Evolutionary conservation across 1,139 yeast species (phyloP).

Genomic region (Kodamaea arcana): DNA sequence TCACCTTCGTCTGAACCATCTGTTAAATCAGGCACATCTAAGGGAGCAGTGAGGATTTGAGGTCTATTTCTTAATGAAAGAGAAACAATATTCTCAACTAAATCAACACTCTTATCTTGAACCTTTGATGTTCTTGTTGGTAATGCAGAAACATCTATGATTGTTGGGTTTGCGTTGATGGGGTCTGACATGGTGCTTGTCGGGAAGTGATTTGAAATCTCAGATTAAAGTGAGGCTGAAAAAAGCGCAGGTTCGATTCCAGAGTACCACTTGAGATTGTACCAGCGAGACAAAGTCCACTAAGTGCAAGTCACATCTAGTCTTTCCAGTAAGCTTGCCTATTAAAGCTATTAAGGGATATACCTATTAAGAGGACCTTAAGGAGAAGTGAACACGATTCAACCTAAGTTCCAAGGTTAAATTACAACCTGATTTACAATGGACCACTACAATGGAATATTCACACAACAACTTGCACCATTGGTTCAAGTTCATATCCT

Average conservation of each 20-base stretch:
- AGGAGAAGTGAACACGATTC: no score
- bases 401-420: no score
- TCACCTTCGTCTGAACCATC: slow-evolving; percentile 17
- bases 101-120: slow-evolving; percentile 14
- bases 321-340: no score
- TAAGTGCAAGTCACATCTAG: no score
- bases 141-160: slow-evolving; percentile 68
- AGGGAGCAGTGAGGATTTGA: slow-evolving; percentile 5
- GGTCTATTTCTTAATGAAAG: slow-evolving; percentile 18
- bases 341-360: no score
- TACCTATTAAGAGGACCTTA: no score
- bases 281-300: no score
- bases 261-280: no score
- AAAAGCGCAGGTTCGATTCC: no score
- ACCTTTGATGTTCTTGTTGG: slow-evolving; percentile 53
- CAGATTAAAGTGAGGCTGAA: no score
- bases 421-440: no score
- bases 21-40: slow-evolving; percentile 22
- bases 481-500: slow-evolving; percentile 20
- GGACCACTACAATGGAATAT: slow-evolving; percentile 13
- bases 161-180: slow-evolving; percentile 88
- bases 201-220: not conserved
- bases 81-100: slow-evolving; percentile 19
- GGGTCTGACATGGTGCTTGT: slow-evolving; percentile 54
- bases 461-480: slow-evolving; percentile 34